phyloP scores from a whole-genome alignment of 2,329 filamentous ascomycete species.

The Alternaria dauci region DNA sequence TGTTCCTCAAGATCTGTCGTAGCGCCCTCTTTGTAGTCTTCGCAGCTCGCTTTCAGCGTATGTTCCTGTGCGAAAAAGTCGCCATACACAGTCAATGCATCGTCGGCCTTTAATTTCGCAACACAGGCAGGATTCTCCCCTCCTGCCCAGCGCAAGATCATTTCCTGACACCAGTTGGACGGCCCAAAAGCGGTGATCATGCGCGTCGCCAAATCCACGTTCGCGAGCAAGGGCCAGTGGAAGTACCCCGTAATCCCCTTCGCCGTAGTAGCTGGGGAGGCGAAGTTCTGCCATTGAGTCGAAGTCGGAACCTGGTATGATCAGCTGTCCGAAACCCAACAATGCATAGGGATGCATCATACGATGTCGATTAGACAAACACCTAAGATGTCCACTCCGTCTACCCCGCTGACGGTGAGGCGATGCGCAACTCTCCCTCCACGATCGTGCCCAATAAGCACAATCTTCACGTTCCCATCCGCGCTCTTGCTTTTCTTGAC shows the following conservation, averaged over 20 bases:
- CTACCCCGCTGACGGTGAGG: conserved; percentile 59
- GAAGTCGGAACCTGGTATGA: conserved; percentile 60
- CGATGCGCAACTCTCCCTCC: conserved; percentile 65
- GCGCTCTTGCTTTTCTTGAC: conserved; percentile 21
- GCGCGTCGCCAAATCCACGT: conserved; percentile 61
- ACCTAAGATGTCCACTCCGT: conserved; percentile 50
- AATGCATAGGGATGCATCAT: conserved; percentile 1
- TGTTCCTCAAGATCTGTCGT: conserved; percentile 63
- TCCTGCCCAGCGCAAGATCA: conserved; percentile 47
- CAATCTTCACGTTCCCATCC: conserved; percentile 24
- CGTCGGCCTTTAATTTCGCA: conserved; percentile 25
- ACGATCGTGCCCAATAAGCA: conserved; percentile 65
- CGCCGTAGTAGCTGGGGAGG: conserved; percentile 51
- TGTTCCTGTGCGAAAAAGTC: conserved; percentile 53
- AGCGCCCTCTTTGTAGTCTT: conserved; percentile 65
- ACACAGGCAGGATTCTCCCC: conserved; percentile 2
- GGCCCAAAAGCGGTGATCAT: conserved; percentile 57
- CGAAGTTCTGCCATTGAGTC: conserved; percentile 60
- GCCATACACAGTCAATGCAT: conserved; percentile 55
- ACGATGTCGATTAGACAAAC: conserved; percentile 45
- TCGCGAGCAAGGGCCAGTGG: conserved; percentile 68
- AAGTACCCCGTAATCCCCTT: conserved; percentile 59
- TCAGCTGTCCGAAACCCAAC: background rate
- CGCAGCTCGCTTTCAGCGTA: conserved; percentile 60
- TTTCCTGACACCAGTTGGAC: conserved; percentile 49